Percentiles rank a stretch among this genome's conserved stretches.
Conservation (phyloP, 805 yeast genomes). For the Tetrapisispora fleetii region DNA sequence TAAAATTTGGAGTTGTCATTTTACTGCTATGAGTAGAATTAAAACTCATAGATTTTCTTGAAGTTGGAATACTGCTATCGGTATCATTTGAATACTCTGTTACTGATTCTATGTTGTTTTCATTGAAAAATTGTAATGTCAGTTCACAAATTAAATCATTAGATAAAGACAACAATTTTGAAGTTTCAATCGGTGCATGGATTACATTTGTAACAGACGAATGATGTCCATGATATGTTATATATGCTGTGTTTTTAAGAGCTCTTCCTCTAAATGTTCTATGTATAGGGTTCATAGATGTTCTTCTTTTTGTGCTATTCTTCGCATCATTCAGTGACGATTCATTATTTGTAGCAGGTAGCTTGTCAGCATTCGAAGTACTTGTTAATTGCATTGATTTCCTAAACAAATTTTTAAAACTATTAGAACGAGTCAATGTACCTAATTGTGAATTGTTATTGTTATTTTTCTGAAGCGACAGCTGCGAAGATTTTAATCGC, state of each 20-base stretch:
- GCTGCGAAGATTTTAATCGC: slow-evolving; percentile 27
- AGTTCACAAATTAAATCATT: slow-evolving; percentile 74
- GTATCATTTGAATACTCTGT: neutral
- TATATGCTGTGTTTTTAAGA: slow-evolving; percentile 47
- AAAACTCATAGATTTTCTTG: slow-evolving; percentile 1
- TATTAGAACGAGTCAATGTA: slow-evolving; percentile 7
- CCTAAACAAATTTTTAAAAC: slow-evolving; percentile 9
- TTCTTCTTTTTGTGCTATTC: slow-evolving; percentile 48
- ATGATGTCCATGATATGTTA: slow-evolving; percentile 70
- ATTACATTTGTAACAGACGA: slow-evolving; percentile 63
- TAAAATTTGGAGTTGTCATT: neutral
- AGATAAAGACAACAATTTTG: slow-evolving; percentile 54
- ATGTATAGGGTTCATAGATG: neutral
- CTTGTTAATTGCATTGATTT: slow-evolving; percentile 3
- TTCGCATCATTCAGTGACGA: neutral
- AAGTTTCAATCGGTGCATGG: slow-evolving; percentile 66
- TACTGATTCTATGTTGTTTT: neutral
- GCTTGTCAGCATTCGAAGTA: neutral
- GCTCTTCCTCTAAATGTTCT: neutral
- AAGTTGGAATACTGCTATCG: neutral
- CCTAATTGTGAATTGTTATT: neutral
- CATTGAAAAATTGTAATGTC: slow-evolving; percentile 22
- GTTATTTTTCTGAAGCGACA: neutral
- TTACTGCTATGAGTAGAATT: neutral
- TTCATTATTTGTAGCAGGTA: neutral